Base-by-base conservation (phyloP, 2,329 filamentous ascomycete genomes). In the Talaromyces islandicus region DNA sequence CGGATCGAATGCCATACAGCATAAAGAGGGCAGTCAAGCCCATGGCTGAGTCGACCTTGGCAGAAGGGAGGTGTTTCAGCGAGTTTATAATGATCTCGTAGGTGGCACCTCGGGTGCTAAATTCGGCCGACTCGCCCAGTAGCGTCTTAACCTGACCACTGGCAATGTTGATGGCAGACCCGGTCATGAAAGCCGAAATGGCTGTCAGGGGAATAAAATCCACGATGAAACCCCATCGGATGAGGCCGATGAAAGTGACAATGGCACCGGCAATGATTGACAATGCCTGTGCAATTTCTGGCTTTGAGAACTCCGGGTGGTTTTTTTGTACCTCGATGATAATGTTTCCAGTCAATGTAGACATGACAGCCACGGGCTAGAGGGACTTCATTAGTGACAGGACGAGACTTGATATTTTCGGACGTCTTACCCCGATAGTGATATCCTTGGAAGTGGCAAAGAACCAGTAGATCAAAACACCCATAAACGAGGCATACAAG, bases 361-460 rank as follows among this genome's bases (percentile, higher is more conserved):
- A 97, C 83, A 97, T 89, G 66, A 97, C 94, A 41, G 94, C 94
- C 54, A 97, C 94, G 32, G 93, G 93, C 88, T 91, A 64, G 38
- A 27, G 61, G 57, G 24, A 63, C 67, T 4, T 38, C 59, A 59
- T 64, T n/a, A 52, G 53, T 59, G 41, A 61, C 57, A 58, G 57
- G 11, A 21, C 27, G 2, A 1, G 55, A n/a, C n/a, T n/a, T 14
- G 55, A 30, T 52, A 21, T 12, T 48, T 48, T 3, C 24, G 4
- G 32, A 65, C 55, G 1, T 83, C 87, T 77, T 81, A 90, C 88
- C 17, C 93, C 93, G 60, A 97, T 97, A 10, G 93, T 97, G 70
- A 99, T 97, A 74, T 99, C 93, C 73, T 97, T 99, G 14, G 93
- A 97, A 0, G 94, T 99, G 35, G 92, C 94, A 70, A 97, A 97